Conservation (phyloP, 2,329 filamentous ascomycete species). For the Davidsoniella eucalypti region DNA sequence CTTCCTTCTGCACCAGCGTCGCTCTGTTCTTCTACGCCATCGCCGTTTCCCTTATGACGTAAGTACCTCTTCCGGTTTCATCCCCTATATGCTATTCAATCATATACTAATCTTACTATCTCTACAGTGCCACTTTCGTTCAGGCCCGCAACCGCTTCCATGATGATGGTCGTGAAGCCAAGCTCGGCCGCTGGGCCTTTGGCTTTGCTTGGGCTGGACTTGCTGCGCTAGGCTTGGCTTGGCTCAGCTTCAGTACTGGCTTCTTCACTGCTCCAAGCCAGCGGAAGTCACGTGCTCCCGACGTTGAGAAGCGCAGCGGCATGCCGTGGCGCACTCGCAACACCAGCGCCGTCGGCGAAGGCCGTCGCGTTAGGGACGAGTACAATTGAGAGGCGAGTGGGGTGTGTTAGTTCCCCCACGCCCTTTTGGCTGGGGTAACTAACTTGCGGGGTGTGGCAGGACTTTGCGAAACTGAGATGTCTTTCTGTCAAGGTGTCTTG, state of each 20-base stretch:
- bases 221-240: constrained; percentile 47
- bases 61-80: constrained; percentile 19
- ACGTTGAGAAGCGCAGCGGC: constrained; percentile 10
- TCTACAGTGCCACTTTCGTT: constrained; percentile 41
- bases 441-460: too few relatives aligned
- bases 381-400: constrained; percentile 31
- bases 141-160: constrained; percentile 51
- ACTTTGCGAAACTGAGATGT: too few relatives aligned
- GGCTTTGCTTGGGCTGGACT: constrained; percentile 64
- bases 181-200: constrained; percentile 51
- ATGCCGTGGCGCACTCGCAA: constrained; percentile 15
- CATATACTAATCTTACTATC: constrained; percentile 14
- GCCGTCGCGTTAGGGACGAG: constrained; percentile 53
- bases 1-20: constrained; percentile 37
- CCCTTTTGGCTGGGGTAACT: too few relatives aligned
- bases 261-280: constrained; percentile 22
- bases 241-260: constrained; percentile 49
- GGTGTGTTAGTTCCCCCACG: too few relatives aligned
- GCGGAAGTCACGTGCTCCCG: constrained; percentile 22
- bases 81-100: background rate
- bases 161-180: constrained; percentile 35
- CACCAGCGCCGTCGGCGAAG: constrained; percentile 24
- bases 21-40: constrained; percentile 56
- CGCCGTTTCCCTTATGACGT: constrained; percentile 61
- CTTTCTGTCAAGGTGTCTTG: too few relatives aligned